Conservation (phyloP, 257 asterid genomes). For the Echites panduratus region DNA sequence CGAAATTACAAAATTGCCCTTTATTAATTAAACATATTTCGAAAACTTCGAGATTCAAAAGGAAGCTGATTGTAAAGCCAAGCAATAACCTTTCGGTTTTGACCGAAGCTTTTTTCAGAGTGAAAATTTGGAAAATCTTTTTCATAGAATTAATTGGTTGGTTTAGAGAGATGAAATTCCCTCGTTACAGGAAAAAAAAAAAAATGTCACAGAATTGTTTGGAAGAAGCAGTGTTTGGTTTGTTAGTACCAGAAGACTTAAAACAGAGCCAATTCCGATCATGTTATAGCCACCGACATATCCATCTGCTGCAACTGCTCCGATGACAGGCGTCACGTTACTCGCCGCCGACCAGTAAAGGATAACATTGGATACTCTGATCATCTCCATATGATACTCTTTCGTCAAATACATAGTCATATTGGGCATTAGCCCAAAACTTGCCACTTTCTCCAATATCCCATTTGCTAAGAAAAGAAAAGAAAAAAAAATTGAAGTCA, state of each 20-base stretch:
- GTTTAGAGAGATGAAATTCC: no score
- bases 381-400: conserved; percentile 54
- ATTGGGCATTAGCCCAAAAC: conserved; percentile 45
- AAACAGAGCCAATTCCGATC: not conserved
- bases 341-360: conserved; percentile 65
- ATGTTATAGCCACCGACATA: not conserved
- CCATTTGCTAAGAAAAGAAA: conserved; percentile 33
- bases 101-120: no score
- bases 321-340: conserved; percentile 40
- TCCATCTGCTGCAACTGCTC: not conserved
- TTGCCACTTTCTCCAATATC: conserved; percentile 51
- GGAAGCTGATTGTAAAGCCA: no score
- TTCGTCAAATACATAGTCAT: conserved; percentile 57
- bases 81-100: no score
- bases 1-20: no score
- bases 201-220: no score
- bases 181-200: no score
- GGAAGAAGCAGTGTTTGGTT: no score
- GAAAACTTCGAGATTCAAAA: no score
- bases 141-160: no score
- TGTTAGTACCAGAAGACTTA: not conserved
- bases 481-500: not conserved
- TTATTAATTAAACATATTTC: no score
- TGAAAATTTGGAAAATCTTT: no score
- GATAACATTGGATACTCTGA: conserved; percentile 40